These are phyloP conservation scores for Acanthochlamys bracteata DNA, from an alignment of 106 monocot species.

Conservation along the genomic window DNA sequence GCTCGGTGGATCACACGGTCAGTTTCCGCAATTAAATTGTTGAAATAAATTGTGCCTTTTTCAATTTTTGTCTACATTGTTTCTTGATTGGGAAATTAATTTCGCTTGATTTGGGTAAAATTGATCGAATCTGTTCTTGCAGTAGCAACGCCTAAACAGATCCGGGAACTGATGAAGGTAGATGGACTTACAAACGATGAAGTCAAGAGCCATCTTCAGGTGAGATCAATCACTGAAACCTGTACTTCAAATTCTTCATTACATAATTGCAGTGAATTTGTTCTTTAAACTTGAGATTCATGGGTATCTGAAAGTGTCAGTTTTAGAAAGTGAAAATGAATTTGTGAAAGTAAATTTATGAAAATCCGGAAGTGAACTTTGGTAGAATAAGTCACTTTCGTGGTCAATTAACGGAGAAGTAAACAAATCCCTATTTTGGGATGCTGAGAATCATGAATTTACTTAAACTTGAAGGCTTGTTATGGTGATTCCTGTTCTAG, in stretches of 20 bases:
- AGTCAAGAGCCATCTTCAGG: conserved; percentile 83
- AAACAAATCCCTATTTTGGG: too few species aligned
- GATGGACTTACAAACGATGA: conserved; percentile 79
- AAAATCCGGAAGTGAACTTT: too few species aligned
- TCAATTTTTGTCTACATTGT: neutral
- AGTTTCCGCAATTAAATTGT: neutral
- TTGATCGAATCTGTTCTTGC: conserved; percentile 1
- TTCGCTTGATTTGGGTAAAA: neutral
- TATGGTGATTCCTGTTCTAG: neutral
- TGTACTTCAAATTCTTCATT: too few species aligned
- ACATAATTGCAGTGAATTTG: too few species aligned
- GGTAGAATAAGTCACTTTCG: neutral
- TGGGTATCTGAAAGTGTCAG: too few species aligned
- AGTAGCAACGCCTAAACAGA: conserved; percentile 76
- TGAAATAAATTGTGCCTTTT: neutral
- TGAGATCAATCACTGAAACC: too few species aligned
- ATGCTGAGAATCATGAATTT: neutral
- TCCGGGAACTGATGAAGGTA: conserved; percentile 73
- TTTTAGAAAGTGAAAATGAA: too few species aligned
- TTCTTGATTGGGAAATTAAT: neutral
- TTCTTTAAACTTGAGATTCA: too few species aligned
- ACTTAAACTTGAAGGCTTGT: neutral
- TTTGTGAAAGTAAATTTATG: too few species aligned
- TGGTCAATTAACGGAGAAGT: too few species aligned
- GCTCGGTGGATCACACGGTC: conserved; percentile 82